Evolutionary conservation across 2,329 filamentous ascomycete species (phyloP).

Genomic region (Parastagonospora nodorum): DNA sequence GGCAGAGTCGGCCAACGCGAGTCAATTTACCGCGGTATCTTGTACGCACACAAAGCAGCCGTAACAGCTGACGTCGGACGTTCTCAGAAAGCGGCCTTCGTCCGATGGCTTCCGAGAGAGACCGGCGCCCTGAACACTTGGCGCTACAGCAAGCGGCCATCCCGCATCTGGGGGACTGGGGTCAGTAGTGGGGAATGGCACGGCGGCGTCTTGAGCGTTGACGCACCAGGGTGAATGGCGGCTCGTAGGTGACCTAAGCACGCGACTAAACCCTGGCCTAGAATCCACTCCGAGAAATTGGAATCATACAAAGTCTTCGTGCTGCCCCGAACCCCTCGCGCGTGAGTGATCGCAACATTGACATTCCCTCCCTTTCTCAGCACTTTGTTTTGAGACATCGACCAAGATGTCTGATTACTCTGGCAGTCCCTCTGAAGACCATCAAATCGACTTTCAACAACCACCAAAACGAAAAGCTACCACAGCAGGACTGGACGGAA

Average conservation of each 20-base stretch:
- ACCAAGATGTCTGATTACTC: conserved; percentile 45
- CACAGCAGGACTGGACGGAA: conserved; percentile 59
- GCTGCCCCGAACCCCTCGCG: conserved; percentile 32
- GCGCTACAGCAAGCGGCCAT: conserved; percentile 11
- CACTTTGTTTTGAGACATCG: conserved; percentile 15
- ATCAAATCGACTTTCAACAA: conserved; percentile 30
- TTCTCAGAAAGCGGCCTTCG: conserved; percentile 23
- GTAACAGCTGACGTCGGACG: conserved; percentile 34
- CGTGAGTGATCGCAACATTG: conserved; percentile 18
- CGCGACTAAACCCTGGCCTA: conserved; percentile 28
- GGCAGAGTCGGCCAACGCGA: conserved; percentile 12
- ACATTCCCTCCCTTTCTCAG: conserved; percentile 19
- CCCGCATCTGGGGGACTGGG: conserved; percentile 45
- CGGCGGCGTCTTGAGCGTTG: conserved; percentile 43
- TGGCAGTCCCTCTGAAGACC: conserved; percentile 42
- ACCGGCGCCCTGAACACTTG: conserved; percentile 24
- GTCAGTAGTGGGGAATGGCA: conserved; percentile 38
- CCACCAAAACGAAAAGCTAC: conserved; percentile 63
- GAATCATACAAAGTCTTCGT: conserved; percentile 39
- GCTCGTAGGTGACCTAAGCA: conserved; percentile 36
- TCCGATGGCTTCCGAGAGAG: conserved; percentile 41
- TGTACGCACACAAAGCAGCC: conserved; percentile 12
- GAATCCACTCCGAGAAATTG: conserved; percentile 41
- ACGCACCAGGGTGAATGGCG: conserved; percentile 37
- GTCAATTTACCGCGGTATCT: conserved; percentile 24